Conservation (phyloP, 2,329 filamentous ascomycete species). For the Aschersonia sp. region DNA sequence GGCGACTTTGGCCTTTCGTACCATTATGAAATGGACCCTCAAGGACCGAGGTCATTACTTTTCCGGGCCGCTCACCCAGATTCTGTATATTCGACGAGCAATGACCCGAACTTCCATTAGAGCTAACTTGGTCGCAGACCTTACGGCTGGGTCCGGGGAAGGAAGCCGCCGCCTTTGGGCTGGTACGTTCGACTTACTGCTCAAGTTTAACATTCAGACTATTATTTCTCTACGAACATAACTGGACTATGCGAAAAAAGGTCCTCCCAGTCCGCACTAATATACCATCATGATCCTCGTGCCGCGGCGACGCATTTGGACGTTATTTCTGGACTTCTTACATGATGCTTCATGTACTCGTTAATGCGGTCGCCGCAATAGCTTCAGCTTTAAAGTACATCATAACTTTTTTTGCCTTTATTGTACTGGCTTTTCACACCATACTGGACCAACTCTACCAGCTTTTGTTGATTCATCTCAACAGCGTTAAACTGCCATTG, state of each 20-base stretch:
- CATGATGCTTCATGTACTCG: background rate
- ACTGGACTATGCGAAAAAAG: background rate
- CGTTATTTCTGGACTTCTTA: background rate
- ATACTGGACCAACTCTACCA: background rate
- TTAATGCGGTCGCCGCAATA: background rate
- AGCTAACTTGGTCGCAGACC: background rate
- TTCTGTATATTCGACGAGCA: background rate
- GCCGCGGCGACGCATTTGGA: background rate
- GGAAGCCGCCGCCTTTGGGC: background rate
- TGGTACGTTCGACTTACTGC: background rate
- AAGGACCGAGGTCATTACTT: no score
- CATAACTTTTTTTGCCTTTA: background rate
- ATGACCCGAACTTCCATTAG: background rate
- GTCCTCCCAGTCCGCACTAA: background rate
- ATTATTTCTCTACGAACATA: background rate
- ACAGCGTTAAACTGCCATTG: constrained; percentile 2
- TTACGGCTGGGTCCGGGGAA: background rate
- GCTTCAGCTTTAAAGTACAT: background rate
- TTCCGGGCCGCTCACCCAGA: no score
- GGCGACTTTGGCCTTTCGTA: no score
- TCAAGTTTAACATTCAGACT: background rate
- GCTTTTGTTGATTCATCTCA: background rate
- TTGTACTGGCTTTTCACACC: background rate
- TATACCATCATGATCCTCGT: background rate
- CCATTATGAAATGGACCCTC: no score